phyloP scores from a whole-genome alignment of 2,329 filamentous ascomycete genomes.

The Monosporascus sp. region DNA sequence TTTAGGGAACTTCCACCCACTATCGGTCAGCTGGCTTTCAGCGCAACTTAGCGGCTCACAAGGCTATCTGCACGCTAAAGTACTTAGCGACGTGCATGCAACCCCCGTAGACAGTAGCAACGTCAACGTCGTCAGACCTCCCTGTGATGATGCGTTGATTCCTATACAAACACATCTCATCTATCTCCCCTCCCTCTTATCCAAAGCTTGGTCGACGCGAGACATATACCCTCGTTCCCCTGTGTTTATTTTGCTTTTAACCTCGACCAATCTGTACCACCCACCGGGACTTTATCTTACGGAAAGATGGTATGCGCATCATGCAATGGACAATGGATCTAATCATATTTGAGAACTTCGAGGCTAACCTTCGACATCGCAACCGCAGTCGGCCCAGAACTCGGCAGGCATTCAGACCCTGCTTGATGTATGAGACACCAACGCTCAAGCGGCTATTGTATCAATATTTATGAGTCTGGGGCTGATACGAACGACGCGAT shows the following conservation, averaged over 20 bases:
- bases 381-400: conserved; percentile 85
- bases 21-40: not conserved
- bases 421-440: conserved; percentile 70
- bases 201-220: too few relatives aligned
- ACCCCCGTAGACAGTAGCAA: not conserved
- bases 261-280: too few relatives aligned
- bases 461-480: not conserved
- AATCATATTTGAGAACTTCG: not conserved
- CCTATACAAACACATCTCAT: too few relatives aligned
- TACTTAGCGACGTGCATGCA: not conserved
- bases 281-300: too few relatives aligned
- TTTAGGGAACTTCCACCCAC: not conserved
- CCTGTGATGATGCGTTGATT: not conserved
- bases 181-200: too few relatives aligned
- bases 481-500: conserved; percentile 7
- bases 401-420: conserved; percentile 97
- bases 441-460: not conserved
- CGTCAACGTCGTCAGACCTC: not conserved
- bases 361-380: conserved; percentile 17
- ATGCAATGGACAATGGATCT: conserved; percentile 1
- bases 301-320: not conserved
- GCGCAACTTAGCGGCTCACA: not conserved
- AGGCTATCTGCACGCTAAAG: not conserved
- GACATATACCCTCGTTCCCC: too few relatives aligned
- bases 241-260: too few relatives aligned